phyloP scores from a whole-genome alignment of 2,329 filamentous ascomycete species.

The Epichloe sylvatica region DNA sequence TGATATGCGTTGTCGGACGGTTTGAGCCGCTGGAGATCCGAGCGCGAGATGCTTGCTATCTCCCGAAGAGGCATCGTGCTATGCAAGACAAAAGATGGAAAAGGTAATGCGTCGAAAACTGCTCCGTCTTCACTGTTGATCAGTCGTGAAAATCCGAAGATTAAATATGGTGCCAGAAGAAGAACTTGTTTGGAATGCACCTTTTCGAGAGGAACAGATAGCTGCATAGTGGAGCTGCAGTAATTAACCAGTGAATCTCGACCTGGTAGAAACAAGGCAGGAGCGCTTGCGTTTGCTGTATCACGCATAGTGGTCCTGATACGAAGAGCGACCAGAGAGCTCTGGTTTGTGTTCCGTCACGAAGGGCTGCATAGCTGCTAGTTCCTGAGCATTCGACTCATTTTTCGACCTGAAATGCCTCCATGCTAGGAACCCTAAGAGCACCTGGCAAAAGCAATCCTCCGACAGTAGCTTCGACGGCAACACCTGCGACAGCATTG shows the following conservation, averaged over 20 bases:
- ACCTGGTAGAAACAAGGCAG: background rate
- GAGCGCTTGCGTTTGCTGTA: background rate
- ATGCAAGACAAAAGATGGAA: too few relatives aligned
- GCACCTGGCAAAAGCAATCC: too few relatives aligned
- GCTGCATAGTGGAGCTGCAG: background rate
- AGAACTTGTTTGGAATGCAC: background rate
- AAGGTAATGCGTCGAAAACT: too few relatives aligned
- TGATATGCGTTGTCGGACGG: background rate
- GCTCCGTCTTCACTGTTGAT: too few relatives aligned
- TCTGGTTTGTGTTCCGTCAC: background rate
- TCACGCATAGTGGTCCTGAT: background rate
- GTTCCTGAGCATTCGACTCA: background rate
- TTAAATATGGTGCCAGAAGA: background rate
- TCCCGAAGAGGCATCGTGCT: background rate
- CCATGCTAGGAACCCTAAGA: background rate
- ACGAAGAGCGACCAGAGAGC: background rate
- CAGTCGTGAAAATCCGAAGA: background rate
- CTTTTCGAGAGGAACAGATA: background rate
- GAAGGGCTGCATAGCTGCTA: background rate
- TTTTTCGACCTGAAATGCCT: background rate
- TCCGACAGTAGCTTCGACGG: too few relatives aligned
- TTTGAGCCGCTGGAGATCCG: background rate
- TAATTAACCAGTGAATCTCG: background rate
- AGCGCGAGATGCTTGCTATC: background rate
- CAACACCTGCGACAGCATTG: too few relatives aligned